A percentile compares a stretch with the other conserved stretches of the same genome.
These are phyloP conservation scores for Trametes sp. DNA, from an alignment of 1,284 basidiomycete genomes.

Conservation along the genomic window DNA sequence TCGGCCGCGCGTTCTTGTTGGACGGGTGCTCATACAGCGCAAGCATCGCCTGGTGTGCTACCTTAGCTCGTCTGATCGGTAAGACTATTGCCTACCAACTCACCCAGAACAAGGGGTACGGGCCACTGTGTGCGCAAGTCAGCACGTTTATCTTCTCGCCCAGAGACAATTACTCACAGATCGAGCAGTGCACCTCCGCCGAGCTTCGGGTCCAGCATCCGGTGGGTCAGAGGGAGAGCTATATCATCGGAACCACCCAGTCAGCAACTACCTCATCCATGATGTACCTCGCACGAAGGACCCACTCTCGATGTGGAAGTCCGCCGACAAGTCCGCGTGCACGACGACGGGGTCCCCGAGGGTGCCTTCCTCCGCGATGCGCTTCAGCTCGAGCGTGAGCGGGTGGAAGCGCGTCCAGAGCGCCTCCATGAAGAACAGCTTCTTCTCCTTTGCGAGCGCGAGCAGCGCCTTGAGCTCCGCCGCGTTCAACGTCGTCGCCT, in stretches of 20 bases:
- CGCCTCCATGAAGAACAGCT: constrained; percentile 90
- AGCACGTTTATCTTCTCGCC: not conserved
- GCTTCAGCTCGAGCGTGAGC: constrained; percentile 69
- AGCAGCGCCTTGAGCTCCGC: constrained; percentile 75
- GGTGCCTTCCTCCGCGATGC: constrained; percentile 64
- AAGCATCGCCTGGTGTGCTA: constrained; percentile 64
- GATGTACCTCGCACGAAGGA: constrained; percentile 22
- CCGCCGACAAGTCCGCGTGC: constrained; percentile 76
- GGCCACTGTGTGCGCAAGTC: constrained; percentile 57
- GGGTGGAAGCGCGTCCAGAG: constrained; percentile 86
- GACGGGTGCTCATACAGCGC: constrained; percentile 81
- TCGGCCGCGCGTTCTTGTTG: constrained; percentile 66
- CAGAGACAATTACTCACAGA: constrained; percentile 55
- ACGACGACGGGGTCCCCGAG: constrained; percentile 71
- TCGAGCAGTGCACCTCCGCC: constrained; percentile 90
- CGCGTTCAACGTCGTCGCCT: constrained; percentile 74
- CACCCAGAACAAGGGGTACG: constrained; percentile 87
- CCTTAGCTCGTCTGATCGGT: not conserved
- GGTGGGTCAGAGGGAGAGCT: constrained; percentile 74
- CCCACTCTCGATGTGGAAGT: constrained; percentile 79
- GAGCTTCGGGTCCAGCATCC: constrained; percentile 82
- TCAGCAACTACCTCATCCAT: not conserved
- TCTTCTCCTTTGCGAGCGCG: constrained; percentile 75
- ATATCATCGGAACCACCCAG: not conserved
- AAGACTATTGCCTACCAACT: constrained; percentile 18